Conservation (phyloP, 768 basidiomycete species). For the Kwoniella sp. region DNA sequence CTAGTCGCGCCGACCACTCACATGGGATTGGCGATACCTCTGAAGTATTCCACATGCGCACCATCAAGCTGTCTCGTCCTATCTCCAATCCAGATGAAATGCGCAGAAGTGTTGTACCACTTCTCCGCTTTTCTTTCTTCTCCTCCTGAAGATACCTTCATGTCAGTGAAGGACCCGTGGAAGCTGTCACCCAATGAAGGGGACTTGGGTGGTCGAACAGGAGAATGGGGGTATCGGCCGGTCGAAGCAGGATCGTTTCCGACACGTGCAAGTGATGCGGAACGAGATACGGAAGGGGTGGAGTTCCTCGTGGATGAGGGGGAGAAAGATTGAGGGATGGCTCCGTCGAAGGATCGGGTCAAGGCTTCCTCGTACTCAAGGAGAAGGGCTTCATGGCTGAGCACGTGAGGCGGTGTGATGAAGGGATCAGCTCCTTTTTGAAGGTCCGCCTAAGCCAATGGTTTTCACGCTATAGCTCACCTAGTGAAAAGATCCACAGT, state of each 20-base stretch:
- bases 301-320: slow-evolving; percentile 23
- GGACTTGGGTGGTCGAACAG: slow-evolving; percentile 32
- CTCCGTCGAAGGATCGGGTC: slow-evolving; percentile 62
- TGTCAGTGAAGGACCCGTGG: slow-evolving; percentile 7
- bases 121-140: slow-evolving; percentile 51
- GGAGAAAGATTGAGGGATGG: slow-evolving; percentile 25
- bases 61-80: slow-evolving; percentile 87
- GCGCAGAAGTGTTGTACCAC: slow-evolving; percentile 87
- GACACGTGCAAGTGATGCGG: slow-evolving; percentile 34
- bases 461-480: slow-evolving; percentile 56
- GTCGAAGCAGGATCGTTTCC: neutral
- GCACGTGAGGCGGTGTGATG: too few relatives aligned
- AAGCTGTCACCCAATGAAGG: slow-evolving; percentile 12
- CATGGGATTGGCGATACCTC: slow-evolving; percentile 56
- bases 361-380: slow-evolving; percentile 89
- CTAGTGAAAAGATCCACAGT: slow-evolving; percentile 95
- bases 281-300: slow-evolving; percentile 57
- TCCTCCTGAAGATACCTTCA: neutral
- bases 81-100: slow-evolving; percentile 97
- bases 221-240: slow-evolving; percentile 35
- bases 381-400: slow-evolving; percentile 88
- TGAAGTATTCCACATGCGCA: slow-evolving; percentile 78
- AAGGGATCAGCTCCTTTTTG: slow-evolving; percentile 8
- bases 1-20: slow-evolving; percentile 22
- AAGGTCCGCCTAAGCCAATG: too few relatives aligned